phyloP scores from a whole-genome alignment of 2,329 filamentous ascomycete species.

The Pseudocercospora fuligena region DNA sequence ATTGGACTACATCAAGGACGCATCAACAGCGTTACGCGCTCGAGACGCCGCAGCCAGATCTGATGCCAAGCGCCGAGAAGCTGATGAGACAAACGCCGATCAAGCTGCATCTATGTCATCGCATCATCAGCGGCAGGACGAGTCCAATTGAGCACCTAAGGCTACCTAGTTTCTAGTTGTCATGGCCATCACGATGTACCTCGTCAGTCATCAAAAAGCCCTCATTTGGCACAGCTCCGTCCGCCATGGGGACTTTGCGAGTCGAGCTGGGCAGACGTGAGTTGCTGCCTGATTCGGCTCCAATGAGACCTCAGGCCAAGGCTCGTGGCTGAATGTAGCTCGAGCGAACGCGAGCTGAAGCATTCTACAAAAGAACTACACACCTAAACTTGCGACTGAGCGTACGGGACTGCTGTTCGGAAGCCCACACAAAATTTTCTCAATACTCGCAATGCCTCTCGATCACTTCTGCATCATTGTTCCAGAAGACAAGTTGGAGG shows the following conservation, averaged over 20 bases:
- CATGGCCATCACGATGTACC: not conserved
- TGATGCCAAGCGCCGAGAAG: not conserved
- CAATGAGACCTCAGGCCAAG: not conserved
- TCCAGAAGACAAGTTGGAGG: conserved; percentile 13
- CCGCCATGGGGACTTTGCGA: not conserved
- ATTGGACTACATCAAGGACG: not conserved
- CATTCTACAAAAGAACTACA: not conserved
- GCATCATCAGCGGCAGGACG: not conserved
- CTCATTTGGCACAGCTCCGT: not conserved
- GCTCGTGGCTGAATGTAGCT: not conserved
- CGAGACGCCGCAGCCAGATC: conserved; percentile 20
- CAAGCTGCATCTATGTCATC: not conserved
- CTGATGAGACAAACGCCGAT: not conserved
- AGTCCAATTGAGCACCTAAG: not conserved
- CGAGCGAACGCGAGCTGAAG: not conserved
- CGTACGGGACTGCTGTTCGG: not conserved
- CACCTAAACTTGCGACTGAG: not conserved
- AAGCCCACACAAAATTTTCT: not conserved
- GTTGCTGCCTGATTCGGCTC: not conserved
- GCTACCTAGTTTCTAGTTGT: not conserved
- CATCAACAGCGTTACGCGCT: conserved; percentile 56
- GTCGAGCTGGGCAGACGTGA: not conserved
- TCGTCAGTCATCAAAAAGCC: not conserved
- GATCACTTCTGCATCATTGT: conserved; percentile 21
- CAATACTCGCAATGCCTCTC: conserved; percentile 9